These are phyloP conservation scores for Adansonia grandidieri DNA, from an alignment of 441 rosid genomes.

Conservation along the genomic window DNA sequence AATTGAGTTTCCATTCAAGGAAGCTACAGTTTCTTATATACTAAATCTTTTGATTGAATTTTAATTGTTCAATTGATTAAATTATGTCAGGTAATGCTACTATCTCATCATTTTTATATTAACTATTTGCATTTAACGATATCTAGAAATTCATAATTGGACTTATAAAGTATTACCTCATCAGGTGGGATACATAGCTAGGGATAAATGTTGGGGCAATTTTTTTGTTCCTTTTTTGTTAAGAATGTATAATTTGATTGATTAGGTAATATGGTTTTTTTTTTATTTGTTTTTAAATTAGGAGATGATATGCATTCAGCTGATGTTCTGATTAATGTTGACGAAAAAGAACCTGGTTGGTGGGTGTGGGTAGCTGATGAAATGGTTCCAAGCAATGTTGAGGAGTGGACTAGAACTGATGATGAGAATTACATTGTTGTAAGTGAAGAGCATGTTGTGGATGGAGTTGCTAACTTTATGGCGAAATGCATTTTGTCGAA, in stretches of 20 bases:
- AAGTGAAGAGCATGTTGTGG: conserved; percentile 80
- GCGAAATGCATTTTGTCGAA: conserved; percentile 81
- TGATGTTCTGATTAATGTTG: conserved; percentile 70
- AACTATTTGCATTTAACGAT: neutral
- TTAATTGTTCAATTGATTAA: neutral
- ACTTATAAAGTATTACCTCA: too few species aligned
- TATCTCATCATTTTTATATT: neutral
- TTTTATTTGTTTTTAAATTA: conserved; percentile 28
- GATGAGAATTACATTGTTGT: conserved; percentile 72
- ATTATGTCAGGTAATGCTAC: neutral
- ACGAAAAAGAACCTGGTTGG: conserved; percentile 82
- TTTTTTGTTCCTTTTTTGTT: neutral
- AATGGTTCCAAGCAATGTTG: conserved; percentile 74
- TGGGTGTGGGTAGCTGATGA: conserved; percentile 96
- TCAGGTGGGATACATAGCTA: neutral
- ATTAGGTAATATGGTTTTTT: neutral
- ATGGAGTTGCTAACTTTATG: conserved; percentile 91
- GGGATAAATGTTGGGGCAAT: neutral
- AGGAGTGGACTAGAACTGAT: conserved; percentile 83
- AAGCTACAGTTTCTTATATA: conserved; percentile 64
- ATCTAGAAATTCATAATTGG: neutral
- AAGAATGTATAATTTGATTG: neutral
- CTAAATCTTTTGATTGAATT: neutral
- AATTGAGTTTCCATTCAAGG: conserved; percentile 76
- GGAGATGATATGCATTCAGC: conserved; percentile 68